Base-by-base conservation (phyloP, 192 early-diverging fungal genomes). In the Helicostylum pulchrum region DNA sequence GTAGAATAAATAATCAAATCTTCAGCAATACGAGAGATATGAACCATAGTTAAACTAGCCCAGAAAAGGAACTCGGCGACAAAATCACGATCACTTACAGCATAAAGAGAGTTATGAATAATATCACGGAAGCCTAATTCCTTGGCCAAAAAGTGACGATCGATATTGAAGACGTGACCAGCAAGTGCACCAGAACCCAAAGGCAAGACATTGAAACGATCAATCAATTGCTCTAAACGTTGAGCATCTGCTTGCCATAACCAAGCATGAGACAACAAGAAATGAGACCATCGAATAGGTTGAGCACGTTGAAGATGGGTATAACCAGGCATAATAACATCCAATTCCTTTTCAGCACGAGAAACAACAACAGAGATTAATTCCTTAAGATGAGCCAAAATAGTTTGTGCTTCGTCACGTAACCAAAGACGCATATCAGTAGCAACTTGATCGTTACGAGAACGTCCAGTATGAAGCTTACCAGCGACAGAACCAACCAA, bases 241-340 rank as follows among this genome's bases (percentile, higher is more conserved):
- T 89, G 82, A 7, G 90, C 85, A 76, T 99, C 95, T 11, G 89
- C 85, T 67, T 95, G 88, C 85, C 89, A 95, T 62, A 77, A 80
- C 86, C 90, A 97, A 8, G 95, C 97, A 75, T 97, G 90, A 58
- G 87, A 83, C 32, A 99, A 74, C 45, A 99, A 80, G 52, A 88
- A 87, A 65, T 99, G 97, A 23, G 87, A 89, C 97, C 97, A 99
- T 42, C 95, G 90, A 63, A 99, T 97, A 7, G 97, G 97, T 81
- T 99, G 97, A 5, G 95, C 97, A 17, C 95, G 81, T 87, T 94
- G 97, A 70, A 99, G 67, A 74, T 99, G 97, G n/a, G 97, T 99
- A 81, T 97, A 99, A 0, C 97, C 97, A 42, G 97, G 97, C 93
- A 99, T 96, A 57, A 99, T 67, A n/a, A 95, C 87, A 73, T 97